Evolutionary conservation across 1,139 yeast genomes (phyloP).

Genomic region (Entelexis paramagnoliae): DNA sequence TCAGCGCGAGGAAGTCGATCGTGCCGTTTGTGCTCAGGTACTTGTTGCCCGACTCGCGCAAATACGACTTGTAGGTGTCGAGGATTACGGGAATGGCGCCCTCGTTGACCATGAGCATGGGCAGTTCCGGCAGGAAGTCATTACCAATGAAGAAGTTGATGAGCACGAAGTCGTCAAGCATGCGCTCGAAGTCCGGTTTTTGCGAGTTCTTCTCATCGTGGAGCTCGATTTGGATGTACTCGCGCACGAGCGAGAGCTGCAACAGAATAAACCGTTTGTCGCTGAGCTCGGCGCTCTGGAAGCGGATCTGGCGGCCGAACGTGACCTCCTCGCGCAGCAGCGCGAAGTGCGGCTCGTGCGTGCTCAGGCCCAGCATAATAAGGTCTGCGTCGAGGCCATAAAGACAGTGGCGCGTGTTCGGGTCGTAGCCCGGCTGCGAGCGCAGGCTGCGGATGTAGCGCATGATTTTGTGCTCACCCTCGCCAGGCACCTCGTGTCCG

Average conservation of each 20-base stretch:
- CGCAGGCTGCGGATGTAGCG: constrained; percentile 79
- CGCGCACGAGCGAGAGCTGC: constrained; percentile 80
- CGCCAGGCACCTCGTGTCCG: constrained; percentile 98
- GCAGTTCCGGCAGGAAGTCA: constrained; percentile 96
- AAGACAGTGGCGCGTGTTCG: constrained; percentile 85
- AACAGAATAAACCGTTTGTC: constrained; percentile 74
- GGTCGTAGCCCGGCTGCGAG: constrained; percentile 73
- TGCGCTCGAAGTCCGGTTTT: constrained; percentile 70
- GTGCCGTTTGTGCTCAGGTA: constrained; percentile 76
- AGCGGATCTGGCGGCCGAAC: constrained; percentile 49
- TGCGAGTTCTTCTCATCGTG: not conserved
- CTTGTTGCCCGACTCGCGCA: constrained; percentile 54
- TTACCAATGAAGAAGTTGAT: constrained; percentile 94
- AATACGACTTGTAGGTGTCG: constrained; percentile 74
- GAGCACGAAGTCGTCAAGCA: constrained; percentile 84
- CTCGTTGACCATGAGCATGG: constrained; percentile 83
- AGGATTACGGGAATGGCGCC: constrained; percentile 91
- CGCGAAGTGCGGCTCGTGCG: constrained; percentile 95
- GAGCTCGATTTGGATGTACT: constrained; percentile 81
- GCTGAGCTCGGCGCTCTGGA: constrained; percentile 47
- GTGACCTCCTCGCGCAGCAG: constrained; percentile 90
- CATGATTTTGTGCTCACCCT: constrained; percentile 98
- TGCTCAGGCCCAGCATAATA: constrained; percentile 87
- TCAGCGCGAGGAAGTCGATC: constrained; percentile 63
- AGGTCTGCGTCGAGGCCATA: constrained; percentile 97